A percentile compares a stretch with the other conserved stretches of the same genome.
phyloP scores from a whole-genome alignment of 352 stramenopile genomes.

The Phytophthora multivora region DNA sequence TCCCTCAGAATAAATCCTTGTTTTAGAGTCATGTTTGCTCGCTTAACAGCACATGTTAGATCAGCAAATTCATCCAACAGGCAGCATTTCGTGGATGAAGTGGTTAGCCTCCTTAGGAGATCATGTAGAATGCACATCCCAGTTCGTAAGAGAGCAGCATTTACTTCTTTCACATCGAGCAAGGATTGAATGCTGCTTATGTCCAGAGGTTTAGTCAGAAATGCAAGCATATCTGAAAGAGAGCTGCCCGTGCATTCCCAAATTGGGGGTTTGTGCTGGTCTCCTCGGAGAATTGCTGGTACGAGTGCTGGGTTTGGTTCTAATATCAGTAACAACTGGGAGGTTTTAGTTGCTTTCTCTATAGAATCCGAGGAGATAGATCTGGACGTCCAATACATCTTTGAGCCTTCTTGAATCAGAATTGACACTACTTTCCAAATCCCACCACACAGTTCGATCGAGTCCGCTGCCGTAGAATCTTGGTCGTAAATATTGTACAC shows the following conservation, averaged over 20 bases:
- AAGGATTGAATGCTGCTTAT: slow-evolving; percentile 1
- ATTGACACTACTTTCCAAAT: slow-evolving; percentile 16
- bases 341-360: slow-evolving; percentile 6
- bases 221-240: slow-evolving; percentile 18
- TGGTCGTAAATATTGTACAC: slow-evolving; percentile 20
- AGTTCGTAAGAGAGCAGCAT: slow-evolving; percentile 30
- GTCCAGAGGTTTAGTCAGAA: slow-evolving; percentile 21
- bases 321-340: slow-evolving; percentile 21
- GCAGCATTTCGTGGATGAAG: slow-evolving; percentile 44
- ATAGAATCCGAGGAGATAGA: slow-evolving; percentile 1
- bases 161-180: slow-evolving; percentile 10
- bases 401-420: not conserved
- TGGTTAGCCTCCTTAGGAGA: slow-evolving; percentile 56
- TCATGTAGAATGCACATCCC: slow-evolving; percentile 58
- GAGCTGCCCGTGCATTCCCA: slow-evolving; percentile 3
- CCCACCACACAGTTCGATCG: not conserved
- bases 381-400: not conserved
- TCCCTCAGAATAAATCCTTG: not conserved
- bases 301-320: slow-evolving; percentile 20
- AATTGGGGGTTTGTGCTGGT: not conserved
- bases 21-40: not conserved
- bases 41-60: slow-evolving; percentile 6
- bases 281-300: not conserved
- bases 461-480: not conserved
- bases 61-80: slow-evolving; percentile 43